Percentiles rank a stretch among this genome's conserved stretches.
Conservation (phyloP, 2,329 filamentous ascomycete genomes). For the Pseudogymnoascus sp. region DNA sequence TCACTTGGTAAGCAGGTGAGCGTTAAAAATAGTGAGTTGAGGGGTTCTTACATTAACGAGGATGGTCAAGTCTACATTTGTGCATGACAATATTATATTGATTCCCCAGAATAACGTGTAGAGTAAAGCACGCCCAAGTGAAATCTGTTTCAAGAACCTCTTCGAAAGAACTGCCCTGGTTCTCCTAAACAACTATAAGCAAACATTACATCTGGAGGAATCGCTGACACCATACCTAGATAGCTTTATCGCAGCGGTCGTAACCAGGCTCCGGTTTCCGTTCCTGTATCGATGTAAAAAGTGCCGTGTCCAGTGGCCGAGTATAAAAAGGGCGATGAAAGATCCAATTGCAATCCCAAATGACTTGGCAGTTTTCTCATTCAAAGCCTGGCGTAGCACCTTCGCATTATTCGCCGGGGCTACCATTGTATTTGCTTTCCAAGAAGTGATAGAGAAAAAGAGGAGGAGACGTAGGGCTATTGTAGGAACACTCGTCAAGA, state of each 20-base stretch:
- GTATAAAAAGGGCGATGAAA: slow-evolving; percentile 13
- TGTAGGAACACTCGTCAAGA: neutral
- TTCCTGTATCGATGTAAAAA: neutral
- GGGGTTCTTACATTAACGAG: slow-evolving; percentile 15
- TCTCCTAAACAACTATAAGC: slow-evolving; percentile 6
- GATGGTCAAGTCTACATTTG: slow-evolving; percentile 17
- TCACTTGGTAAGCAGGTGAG: neutral
- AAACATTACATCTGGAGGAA: slow-evolving; percentile 10
- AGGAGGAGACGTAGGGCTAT: neutral
- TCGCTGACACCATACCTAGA: slow-evolving; percentile 7
- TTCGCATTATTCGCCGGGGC: neutral
- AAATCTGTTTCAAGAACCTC: slow-evolving; percentile 32
- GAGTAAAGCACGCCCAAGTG: slow-evolving; percentile 31
- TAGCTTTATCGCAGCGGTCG: neutral
- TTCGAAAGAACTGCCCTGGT: slow-evolving; percentile 22
- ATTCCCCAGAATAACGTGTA: slow-evolving; percentile 29
- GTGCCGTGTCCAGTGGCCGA: slow-evolving; percentile 13
- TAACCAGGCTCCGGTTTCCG: neutral
- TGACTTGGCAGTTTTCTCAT: slow-evolving; percentile 10
- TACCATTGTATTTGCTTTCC: neutral
- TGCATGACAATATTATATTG: slow-evolving; percentile 31
- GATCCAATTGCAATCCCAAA: slow-evolving; percentile 15
- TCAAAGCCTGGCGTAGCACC: neutral
- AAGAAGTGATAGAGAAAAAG: neutral
- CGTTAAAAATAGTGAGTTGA: neutral